A percentile compares a stretch with the other conserved stretches of the same genome.
phyloP scores from a whole-genome alignment of 1,284 basidiomycete species.

The Fistulina hepatica region DNA sequence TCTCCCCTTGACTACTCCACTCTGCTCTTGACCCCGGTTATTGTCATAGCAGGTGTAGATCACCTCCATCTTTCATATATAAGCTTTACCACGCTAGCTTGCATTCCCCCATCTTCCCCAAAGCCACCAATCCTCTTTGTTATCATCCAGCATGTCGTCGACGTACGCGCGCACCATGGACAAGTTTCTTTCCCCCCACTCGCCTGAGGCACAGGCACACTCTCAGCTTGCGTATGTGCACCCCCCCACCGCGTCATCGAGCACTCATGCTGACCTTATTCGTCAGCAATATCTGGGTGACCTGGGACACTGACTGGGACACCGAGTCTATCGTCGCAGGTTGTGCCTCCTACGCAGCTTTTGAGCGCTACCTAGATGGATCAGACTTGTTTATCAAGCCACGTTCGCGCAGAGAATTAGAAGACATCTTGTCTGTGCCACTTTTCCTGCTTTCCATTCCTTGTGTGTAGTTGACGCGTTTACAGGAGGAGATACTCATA shows the following conservation, averaged over 20 bases:
- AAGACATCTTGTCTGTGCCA: constrained; percentile 53
- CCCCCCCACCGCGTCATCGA: constrained; percentile 13
- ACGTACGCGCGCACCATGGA: no score
- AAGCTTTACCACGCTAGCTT: constrained; percentile 1
- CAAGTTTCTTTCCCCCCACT: constrained; percentile 58
- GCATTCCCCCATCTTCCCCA: constrained; percentile 7
- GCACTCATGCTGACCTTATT: constrained; percentile 7
- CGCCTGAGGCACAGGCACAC: constrained; percentile 64
- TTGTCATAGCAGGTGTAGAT: no score
- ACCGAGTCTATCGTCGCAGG: constrained; percentile 63
- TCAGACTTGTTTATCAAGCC: constrained; percentile 62
- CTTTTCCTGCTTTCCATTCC: constrained; percentile 6
- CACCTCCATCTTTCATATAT: no score
- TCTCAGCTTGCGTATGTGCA: constrained; percentile 48
- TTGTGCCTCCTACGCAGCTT: constrained; percentile 53
- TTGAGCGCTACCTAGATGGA: constrained; percentile 47
- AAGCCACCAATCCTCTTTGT: constrained; percentile 8
- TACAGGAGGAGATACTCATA: constrained; percentile 58
- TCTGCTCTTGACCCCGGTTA: no score
- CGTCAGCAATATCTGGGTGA: constrained; percentile 50
- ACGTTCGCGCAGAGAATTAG: constrained; percentile 49
- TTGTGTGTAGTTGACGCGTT: constrained; percentile 11
- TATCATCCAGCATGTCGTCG: no score
- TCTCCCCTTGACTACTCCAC: no score
- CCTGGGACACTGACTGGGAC: constrained; percentile 57